Evolutionary conservation across 345 rosid species (phyloP).

Genomic region (Eucalyptus grandis): DNA sequence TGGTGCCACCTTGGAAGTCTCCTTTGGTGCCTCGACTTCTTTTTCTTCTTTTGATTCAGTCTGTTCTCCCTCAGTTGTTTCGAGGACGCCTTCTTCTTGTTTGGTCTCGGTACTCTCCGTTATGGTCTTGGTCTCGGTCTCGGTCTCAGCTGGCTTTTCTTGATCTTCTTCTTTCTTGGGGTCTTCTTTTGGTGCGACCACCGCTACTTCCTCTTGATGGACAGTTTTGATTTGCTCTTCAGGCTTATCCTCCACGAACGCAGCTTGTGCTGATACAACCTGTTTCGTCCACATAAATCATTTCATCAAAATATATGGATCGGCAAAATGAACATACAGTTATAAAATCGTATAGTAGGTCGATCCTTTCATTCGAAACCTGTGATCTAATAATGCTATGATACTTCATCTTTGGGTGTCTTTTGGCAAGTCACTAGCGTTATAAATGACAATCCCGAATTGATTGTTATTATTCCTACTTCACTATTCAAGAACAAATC

Average conservation of each 20-base stretch:
- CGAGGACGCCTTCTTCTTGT: not conserved
- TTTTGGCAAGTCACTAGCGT: not conserved
- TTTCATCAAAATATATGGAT: not conserved
- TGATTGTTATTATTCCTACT: not conserved
- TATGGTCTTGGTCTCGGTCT: not conserved
- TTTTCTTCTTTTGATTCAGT: not conserved
- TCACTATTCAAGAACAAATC: not conserved
- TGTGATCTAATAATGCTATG: not conserved
- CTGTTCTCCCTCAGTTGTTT: not conserved
- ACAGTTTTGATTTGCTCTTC: not conserved
- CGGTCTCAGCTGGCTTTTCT: not conserved
- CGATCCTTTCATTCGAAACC: not conserved
- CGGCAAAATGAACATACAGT: not conserved
- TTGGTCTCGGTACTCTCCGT: not conserved
- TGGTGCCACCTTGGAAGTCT: conserved; percentile 5
- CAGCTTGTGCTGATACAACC: conserved; percentile 39
- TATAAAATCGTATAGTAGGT: not conserved
- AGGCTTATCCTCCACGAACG: conserved; percentile 21
- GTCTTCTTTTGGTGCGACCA: not conserved
- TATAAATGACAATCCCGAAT: not conserved
- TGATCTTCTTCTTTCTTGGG: not conserved
- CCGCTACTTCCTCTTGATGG: not conserved
- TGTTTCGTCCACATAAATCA: not conserved
- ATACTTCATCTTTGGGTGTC: not conserved
- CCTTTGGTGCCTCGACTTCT: not conserved